Conservation (phyloP, 768 basidiomycete species). For the Botryobasidium botryosum region DNA sequence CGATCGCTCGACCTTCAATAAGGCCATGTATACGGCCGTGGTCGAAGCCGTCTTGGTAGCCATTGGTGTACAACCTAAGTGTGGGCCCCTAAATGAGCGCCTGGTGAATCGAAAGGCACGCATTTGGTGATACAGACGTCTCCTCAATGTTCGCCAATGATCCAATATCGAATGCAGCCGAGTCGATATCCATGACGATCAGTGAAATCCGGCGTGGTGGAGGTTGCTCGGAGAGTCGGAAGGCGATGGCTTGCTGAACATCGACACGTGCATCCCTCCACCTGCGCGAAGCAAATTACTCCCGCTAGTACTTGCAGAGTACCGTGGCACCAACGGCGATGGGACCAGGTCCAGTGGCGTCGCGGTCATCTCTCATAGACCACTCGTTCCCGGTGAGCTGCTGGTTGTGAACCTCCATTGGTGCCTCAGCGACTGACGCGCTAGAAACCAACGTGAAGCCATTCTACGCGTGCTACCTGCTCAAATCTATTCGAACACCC, state of each 20-base stretch:
- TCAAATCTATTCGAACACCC: slow-evolving; percentile 45
- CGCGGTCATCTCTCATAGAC: slow-evolving; percentile 16
- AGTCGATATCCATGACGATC: no score
- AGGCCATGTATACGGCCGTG: slow-evolving; percentile 83
- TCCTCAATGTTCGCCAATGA: slow-evolving; percentile 14
- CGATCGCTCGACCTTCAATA: slow-evolving; percentile 80
- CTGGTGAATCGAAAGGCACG: no score
- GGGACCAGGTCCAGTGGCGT: neutral
- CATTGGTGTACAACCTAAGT: slow-evolving; percentile 74
- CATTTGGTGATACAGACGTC: slow-evolving; percentile 12
- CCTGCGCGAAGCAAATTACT: no score
- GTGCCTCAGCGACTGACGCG: neutral
- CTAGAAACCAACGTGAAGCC: slow-evolving; percentile 11
- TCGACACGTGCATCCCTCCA: no score
- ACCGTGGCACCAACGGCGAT: slow-evolving; percentile 1
- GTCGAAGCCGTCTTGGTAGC: slow-evolving; percentile 57
- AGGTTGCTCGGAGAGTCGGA: no score
- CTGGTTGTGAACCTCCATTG: neutral
- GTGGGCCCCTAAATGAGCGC: no score
- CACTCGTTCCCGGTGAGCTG: slow-evolving; percentile 30
- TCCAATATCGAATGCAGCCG: slow-evolving; percentile 11
- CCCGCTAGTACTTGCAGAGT: no score
- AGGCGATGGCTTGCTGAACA: no score
- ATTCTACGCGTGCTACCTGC: slow-evolving; percentile 73
- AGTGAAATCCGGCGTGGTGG: no score